These are phyloP conservation scores for Daedalea quercina DNA, from an alignment of 768 basidiomycete species.

Conservation along the genomic window DNA sequence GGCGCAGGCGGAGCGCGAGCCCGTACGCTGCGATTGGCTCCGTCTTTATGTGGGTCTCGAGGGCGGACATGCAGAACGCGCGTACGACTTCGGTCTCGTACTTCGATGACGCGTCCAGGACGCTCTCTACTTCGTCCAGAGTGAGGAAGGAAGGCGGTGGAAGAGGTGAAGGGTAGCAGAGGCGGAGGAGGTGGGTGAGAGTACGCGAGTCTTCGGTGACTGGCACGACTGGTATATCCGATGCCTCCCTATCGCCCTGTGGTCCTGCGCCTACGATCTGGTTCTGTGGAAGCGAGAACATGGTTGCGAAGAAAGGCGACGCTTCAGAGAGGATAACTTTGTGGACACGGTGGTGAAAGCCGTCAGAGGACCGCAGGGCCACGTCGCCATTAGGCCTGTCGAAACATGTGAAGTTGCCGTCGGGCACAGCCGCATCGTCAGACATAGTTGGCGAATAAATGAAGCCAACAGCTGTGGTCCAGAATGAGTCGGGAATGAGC, in stretches of 20 bases:
- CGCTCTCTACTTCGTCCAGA: conserved; percentile 42
- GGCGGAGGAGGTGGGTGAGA: conserved; percentile 10
- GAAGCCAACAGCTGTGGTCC: too few species aligned
- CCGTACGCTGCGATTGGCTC: background rate
- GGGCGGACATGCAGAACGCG: background rate
- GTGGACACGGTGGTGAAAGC: conserved; percentile 10
- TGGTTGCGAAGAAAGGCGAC: conserved; percentile 10
- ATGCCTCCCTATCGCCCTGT: background rate
- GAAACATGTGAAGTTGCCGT: background rate
- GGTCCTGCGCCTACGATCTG: background rate
- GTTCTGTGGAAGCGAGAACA: conserved; percentile 22
- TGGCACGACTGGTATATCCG: background rate
- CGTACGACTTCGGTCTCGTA: conserved; percentile 34
- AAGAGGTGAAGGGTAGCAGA: conserved; percentile 25
- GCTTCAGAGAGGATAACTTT: conserved; percentile 9
- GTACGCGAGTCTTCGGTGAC: conserved; percentile 7
- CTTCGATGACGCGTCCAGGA: conserved; percentile 52
- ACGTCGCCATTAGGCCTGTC: conserved; percentile 6
- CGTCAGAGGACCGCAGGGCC: conserved; percentile 12
- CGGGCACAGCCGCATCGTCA: background rate
- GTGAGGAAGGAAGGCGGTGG: conserved; percentile 14
- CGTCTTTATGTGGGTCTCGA: background rate
- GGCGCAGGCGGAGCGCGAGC: background rate
- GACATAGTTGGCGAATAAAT: background rate
- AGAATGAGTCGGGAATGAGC: too few species aligned